Evolutionary conservation across 352 stramenopile species (phyloP), one percentile per base, ranked within the genome.

Genomic region (Phytopythium mirpurense): DNA sequence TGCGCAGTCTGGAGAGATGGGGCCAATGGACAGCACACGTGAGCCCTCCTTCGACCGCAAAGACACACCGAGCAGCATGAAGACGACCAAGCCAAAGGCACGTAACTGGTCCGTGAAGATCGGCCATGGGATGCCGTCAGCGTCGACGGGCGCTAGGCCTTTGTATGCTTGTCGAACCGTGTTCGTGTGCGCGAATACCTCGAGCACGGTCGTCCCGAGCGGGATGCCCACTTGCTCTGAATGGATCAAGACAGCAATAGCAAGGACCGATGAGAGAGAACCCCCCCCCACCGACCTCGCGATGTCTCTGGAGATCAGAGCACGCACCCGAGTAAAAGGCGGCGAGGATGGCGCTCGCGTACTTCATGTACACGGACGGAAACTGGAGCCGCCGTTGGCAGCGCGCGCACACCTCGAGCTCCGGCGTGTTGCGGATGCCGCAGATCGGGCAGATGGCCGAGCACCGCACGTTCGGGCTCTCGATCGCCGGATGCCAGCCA

Each of bases 401-500:
- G 16, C 69, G 62, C 11, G 61, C 57, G 42, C 83, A 94, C 16
- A 65, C 46, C 19, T 78, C 62, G 5, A 76, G 23, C 44, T 90
- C 76, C n/a, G 80, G 78, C 8, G 72, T 32, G 57, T 90, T 94
- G 24, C 84, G 84, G 55, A 91, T 85, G 38, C 68, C 70, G 38
- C 84, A 94, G 42, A 83, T 59, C 48, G 68, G 63, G 46, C 84
- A 94, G 12, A 93, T 56, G 48, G 71, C 87, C 3, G 84, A 91
- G 62, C 75, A 92, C 12, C 72, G 67, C 24, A 87, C 79, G n/a
- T 70, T 71, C 2, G 82, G 81, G 18, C 70, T 65, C 70, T 94
- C 84, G 29, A 88, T 85, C 3, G 65, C 69, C 24, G 84, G 84
- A 51, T 94, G 78, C 84, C 84, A 94, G 5, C 84, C 84, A 21